Conservation (phyloP, 2,329 filamentous ascomycete species). For the Exophiala alcalophila region DNA sequence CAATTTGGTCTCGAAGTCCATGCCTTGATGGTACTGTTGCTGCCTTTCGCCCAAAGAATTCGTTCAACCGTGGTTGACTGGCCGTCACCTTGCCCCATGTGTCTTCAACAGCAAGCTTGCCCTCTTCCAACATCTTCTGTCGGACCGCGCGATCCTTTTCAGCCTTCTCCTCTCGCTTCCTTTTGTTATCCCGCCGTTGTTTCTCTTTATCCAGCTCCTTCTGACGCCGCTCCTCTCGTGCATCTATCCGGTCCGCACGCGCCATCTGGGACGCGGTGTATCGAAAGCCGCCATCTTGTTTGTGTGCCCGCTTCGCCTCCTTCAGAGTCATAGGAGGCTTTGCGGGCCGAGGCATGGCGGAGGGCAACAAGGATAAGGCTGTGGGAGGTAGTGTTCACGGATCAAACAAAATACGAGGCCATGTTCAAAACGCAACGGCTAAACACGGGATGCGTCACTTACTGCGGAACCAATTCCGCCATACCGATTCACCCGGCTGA, state of each 20-base stretch:
- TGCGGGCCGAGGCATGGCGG: slow-evolving; percentile 22
- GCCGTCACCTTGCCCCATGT: slow-evolving; percentile 30
- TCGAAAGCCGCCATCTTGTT: slow-evolving; percentile 25
- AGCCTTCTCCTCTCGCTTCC: slow-evolving; percentile 28
- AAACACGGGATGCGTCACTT: no score
- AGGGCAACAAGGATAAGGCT: background rate
- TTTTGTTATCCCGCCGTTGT: slow-evolving; percentile 26
- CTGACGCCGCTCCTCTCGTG: slow-evolving; percentile 23
- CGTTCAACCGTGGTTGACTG: slow-evolving; percentile 28
- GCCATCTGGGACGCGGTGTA: slow-evolving; percentile 27
- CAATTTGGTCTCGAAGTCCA: background rate
- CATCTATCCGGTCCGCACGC: slow-evolving; percentile 27
- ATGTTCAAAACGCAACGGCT: no score
- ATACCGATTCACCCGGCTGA: no score
- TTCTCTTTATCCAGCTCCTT: slow-evolving; percentile 25
- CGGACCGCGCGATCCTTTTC: slow-evolving; percentile 23
- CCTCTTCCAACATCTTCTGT: slow-evolving; percentile 27
- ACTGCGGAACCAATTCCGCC: no score
- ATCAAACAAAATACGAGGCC: no score
- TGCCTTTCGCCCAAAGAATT: slow-evolving; percentile 24
- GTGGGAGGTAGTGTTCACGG: background rate
- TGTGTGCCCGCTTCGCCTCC: slow-evolving; percentile 29
- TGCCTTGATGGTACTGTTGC: slow-evolving; percentile 1
- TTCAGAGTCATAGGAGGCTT: slow-evolving; percentile 29
- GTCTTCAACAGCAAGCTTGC: slow-evolving; percentile 27